Base-by-base conservation (phyloP, 1,139 yeast species). In the Suhomyces choctaworum region DNA sequence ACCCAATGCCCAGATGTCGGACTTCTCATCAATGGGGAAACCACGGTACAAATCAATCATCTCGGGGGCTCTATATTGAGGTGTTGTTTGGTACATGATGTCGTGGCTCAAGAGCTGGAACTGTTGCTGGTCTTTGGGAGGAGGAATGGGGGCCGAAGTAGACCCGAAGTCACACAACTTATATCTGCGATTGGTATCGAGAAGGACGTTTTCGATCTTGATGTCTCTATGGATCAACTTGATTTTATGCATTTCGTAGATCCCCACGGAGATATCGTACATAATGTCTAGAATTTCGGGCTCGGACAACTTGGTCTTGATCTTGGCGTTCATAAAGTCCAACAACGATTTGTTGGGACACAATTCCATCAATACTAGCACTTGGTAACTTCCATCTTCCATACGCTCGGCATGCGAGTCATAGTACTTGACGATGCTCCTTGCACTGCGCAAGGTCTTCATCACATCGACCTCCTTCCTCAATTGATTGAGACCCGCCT, bases 1-100 rank as follows among this genome's bases (percentile, higher is more conserved):
- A 9, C 95, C 95, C 26, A 85, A 58, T 0, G 94, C 95, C 95
- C 95, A 85, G 23, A 84, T 79, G 58, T 85, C 95, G 2, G 86
- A 74, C 57, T 82, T 82, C 47, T 82, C 86, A 55, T 84, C 87
- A 23, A 85, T 79, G 5, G 90, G 82, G 33, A 73, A 63, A 2
- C 82, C 80, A 37, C 81, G 64, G 48, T 78, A 77, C 29, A 84
- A 65, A 51, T 84, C 92, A 29, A 85, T 70, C 92, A 85, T 84
- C 55, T 85, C 95, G 1, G 95, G 95, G 1, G 88, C 68, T 39
- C 95, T 64, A 48, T 85, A 85, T 54, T 85, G 95, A 0, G 92
- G 92, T 0, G 95, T 85, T 0, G 95, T 85, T 50, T 84, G 87
- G 45, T 76, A 76, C 56, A 83, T 60, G 30, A 84, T 75, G 56